phyloP scores from a whole-genome alignment of 1,284 basidiomycete genomes.

The Lignosus rhinocerotis region DNA sequence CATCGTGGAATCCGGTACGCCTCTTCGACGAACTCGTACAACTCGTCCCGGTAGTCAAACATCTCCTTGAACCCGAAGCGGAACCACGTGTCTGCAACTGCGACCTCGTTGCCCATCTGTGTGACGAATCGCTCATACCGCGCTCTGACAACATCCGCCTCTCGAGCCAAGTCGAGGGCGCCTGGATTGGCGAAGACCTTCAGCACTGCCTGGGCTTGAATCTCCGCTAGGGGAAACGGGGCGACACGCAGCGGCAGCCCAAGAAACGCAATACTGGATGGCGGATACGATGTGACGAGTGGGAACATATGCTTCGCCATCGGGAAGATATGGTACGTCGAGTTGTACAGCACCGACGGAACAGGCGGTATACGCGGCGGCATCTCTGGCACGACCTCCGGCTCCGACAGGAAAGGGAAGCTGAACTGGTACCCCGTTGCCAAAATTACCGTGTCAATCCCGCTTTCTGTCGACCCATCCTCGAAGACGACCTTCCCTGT shows the following conservation, averaged over 20 bases:
- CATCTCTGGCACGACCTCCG: conserved; percentile 34
- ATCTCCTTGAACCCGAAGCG: conserved; percentile 51
- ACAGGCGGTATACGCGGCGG: conserved; percentile 46
- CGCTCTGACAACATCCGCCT: conserved; percentile 47
- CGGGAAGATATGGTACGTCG: conserved; percentile 65
- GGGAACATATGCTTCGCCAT: conserved; percentile 58
- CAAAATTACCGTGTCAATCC: conserved; percentile 63
- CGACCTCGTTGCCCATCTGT: conserved; percentile 22
- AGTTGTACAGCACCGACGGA: conserved; percentile 57
- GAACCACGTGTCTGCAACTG: conserved; percentile 58
- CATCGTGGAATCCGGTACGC: conserved; percentile 47
- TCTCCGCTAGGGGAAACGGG: conserved; percentile 68
- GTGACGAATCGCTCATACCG: conserved; percentile 45
- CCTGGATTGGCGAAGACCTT: conserved; percentile 52
- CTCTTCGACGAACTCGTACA: conserved; percentile 42
- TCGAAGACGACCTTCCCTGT: conserved; percentile 57
- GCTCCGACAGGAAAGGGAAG: conserved; percentile 58
- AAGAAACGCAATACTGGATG: conserved; percentile 61
- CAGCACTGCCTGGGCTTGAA: conserved; percentile 62
- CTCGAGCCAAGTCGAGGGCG: conserved; percentile 47
- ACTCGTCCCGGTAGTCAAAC: conserved; percentile 65
- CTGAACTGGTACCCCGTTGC: conserved; percentile 73
- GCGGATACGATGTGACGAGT: conserved; percentile 47
- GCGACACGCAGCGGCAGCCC: conserved; percentile 56
- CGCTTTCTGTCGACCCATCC: conserved; percentile 54